A percentile compares a stretch with the other conserved stretches of the same genome.
Evolutionary conservation across 129 eudicot species (phyloP).

Genomic region (Helianthus tuberosus): DNA sequence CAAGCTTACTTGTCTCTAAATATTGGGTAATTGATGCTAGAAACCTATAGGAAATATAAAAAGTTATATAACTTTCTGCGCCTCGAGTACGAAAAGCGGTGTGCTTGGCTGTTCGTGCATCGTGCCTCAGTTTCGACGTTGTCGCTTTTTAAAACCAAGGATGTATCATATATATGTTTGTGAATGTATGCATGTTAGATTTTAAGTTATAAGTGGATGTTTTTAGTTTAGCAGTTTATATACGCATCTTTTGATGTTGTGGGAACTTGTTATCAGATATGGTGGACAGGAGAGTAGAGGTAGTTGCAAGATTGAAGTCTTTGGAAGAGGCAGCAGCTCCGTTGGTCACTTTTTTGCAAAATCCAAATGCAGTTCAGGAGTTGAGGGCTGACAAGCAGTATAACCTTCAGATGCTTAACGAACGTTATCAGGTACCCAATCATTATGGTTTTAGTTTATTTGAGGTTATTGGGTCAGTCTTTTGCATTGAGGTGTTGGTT

Average conservation of each 20-base stretch:
- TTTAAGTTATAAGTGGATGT: neutral
- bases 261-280: constrained; percentile 51
- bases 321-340: constrained; percentile 98
- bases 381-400: constrained; percentile 88
- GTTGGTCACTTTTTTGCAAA: constrained; percentile 78
- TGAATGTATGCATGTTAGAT: too few relatives aligned
- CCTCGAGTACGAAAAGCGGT: too few relatives aligned
- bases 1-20: too few relatives aligned
- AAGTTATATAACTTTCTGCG: too few relatives aligned
- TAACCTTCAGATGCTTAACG: constrained; percentile 92
- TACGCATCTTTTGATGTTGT: constrained; percentile 1
- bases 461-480: neutral
- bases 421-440: constrained; percentile 70
- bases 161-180: too few relatives aligned
- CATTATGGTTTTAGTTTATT: neutral
- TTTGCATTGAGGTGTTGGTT: neutral
- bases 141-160: too few relatives aligned
- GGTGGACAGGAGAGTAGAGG: constrained; percentile 98
- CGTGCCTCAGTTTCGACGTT: too few relatives aligned
- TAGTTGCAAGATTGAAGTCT: constrained; percentile 89
- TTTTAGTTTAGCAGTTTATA: neutral
- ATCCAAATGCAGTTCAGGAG: constrained; percentile 84
- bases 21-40: too few relatives aligned
- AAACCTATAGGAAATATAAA: too few relatives aligned
- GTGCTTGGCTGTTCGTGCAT: too few relatives aligned